These are phyloP conservation scores for Castanea sativa DNA, from an alignment of 306 rosid species.

Conservation along the genomic window DNA sequence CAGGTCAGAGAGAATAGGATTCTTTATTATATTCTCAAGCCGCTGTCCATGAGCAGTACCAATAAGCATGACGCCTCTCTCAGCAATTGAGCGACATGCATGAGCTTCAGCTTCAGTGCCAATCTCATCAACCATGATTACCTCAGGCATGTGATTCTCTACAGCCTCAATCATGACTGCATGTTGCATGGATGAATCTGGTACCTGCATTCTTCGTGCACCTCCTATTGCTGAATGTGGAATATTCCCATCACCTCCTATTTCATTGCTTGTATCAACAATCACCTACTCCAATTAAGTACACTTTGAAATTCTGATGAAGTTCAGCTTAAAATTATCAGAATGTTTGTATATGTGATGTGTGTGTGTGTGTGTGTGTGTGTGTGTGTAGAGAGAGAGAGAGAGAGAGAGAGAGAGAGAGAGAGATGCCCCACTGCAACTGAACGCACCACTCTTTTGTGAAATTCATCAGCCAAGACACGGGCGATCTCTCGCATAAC, in stretches of 20 bases:
- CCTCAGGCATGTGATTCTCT: slow-evolving; percentile 80
- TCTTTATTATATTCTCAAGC: slow-evolving; percentile 61
- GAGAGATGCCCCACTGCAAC: not conserved
- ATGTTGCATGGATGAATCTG: slow-evolving; percentile 66
- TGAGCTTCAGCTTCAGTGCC: slow-evolving; percentile 67
- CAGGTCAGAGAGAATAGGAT: slow-evolving; percentile 61
- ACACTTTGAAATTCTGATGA: slow-evolving; percentile 8
- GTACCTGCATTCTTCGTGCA: slow-evolving; percentile 72
- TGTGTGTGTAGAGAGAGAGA: not conserved
- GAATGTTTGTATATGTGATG: not conserved
- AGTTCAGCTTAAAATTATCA: not conserved
- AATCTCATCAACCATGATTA: slow-evolving; percentile 71
- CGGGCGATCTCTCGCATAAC: slow-evolving; percentile 71
- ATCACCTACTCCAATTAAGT: slow-evolving; percentile 43
- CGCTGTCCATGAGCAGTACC: slow-evolving; percentile 69
- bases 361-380: not conserved
- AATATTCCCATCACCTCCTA: slow-evolving; percentile 70
- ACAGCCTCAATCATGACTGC: slow-evolving; percentile 76
- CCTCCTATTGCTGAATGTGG: slow-evolving; percentile 72
- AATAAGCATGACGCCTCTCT: slow-evolving; percentile 73
- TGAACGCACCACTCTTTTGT: slow-evolving; percentile 63
- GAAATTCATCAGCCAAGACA: slow-evolving; percentile 57
- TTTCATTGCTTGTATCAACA: slow-evolving; percentile 77
- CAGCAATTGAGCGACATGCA: slow-evolving; percentile 67
- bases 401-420: not conserved